phyloP scores from a whole-genome alignment of 2,329 filamentous ascomycete species.

The Botrytis tulipae region DNA sequence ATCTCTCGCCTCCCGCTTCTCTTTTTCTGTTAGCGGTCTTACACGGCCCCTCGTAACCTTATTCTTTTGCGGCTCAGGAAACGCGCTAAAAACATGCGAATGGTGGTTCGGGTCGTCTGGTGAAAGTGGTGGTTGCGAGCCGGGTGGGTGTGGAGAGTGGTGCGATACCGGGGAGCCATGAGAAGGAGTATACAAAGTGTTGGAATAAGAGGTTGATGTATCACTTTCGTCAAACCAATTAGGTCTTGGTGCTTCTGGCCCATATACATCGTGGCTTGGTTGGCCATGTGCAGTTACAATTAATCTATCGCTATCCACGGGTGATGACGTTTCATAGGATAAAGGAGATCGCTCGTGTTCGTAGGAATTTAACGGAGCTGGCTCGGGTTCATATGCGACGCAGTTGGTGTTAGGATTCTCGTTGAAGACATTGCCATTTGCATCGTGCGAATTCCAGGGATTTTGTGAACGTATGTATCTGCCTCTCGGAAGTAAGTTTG shows the following conservation, averaged over 20 bases:
- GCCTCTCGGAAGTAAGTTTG: slow-evolving; percentile 17
- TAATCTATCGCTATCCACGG: neutral
- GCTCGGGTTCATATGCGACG: slow-evolving; percentile 57
- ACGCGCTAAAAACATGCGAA: slow-evolving; percentile 33
- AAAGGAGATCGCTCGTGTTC: slow-evolving; percentile 69
- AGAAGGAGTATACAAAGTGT: slow-evolving; percentile 24
- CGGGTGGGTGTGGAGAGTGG: slow-evolving; percentile 22
- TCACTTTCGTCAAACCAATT: slow-evolving; percentile 28
- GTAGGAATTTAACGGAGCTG: slow-evolving; percentile 61
- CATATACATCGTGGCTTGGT: slow-evolving; percentile 33
- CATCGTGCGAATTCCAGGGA: slow-evolving; percentile 32
- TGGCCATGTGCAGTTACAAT: neutral
- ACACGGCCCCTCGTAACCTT: slow-evolving; percentile 34
- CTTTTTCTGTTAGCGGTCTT: slow-evolving; percentile 33
- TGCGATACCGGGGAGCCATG: slow-evolving; percentile 24
- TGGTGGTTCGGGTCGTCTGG: slow-evolving; percentile 26
- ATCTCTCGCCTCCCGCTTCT: slow-evolving; percentile 37
- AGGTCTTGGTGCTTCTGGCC: slow-evolving; percentile 21
- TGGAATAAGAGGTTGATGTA: slow-evolving; percentile 25
- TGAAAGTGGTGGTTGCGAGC: slow-evolving; percentile 26
- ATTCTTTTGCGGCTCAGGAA: slow-evolving; percentile 27
- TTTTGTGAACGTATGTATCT: slow-evolving; percentile 17
- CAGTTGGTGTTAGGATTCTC: slow-evolving; percentile 22
- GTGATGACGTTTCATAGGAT: slow-evolving; percentile 42
- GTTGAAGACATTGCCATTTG: slow-evolving; percentile 25